phyloP scores from a whole-genome alignment of 2,329 filamentous ascomycete species.

The Shiraia bambusicola region DNA sequence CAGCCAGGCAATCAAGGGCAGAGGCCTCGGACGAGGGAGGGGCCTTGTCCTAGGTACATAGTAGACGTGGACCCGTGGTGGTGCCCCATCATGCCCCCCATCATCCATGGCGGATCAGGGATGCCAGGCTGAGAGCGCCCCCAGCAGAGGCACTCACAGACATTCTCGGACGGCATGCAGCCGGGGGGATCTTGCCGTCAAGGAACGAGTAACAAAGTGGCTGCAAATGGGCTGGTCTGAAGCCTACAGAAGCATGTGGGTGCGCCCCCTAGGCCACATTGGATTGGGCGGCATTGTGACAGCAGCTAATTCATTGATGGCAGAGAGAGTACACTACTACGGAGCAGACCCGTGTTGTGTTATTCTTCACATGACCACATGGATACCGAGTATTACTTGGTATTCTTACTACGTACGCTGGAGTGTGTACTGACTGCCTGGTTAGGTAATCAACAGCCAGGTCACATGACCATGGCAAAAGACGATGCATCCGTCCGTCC shows the following conservation, averaged over 20 bases:
- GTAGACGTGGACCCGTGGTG: too few relatives aligned
- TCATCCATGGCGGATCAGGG: constrained; percentile 31
- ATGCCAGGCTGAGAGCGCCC: constrained; percentile 27
- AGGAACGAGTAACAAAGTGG: constrained; percentile 31
- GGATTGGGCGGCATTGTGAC: constrained; percentile 23
- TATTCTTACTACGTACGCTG: too few relatives aligned
- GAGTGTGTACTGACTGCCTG: too few relatives aligned
- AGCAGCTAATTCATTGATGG: constrained; percentile 13
- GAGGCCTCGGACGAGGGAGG: too few relatives aligned
- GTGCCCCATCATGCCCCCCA: too few relatives aligned
- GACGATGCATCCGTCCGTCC: constrained; percentile 16
- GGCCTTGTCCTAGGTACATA: too few relatives aligned
- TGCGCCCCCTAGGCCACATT: constrained; percentile 29
- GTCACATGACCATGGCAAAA: not conserved
- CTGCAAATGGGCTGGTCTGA: constrained; percentile 33
- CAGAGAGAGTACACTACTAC: too few relatives aligned
- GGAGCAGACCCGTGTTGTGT: not conserved
- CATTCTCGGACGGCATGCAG: constrained; percentile 26
- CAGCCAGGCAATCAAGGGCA: constrained; percentile 36
- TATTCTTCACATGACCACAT: too few relatives aligned
- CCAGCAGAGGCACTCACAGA: constrained; percentile 18
- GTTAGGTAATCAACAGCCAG: too few relatives aligned
- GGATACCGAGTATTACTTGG: too few relatives aligned
- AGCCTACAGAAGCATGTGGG: constrained; percentile 36
- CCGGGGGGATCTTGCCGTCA: constrained; percentile 30